phyloP scores from a whole-genome alignment of 495 filamentous ascomycete species.

The Neurospora hispaniola region DNA sequence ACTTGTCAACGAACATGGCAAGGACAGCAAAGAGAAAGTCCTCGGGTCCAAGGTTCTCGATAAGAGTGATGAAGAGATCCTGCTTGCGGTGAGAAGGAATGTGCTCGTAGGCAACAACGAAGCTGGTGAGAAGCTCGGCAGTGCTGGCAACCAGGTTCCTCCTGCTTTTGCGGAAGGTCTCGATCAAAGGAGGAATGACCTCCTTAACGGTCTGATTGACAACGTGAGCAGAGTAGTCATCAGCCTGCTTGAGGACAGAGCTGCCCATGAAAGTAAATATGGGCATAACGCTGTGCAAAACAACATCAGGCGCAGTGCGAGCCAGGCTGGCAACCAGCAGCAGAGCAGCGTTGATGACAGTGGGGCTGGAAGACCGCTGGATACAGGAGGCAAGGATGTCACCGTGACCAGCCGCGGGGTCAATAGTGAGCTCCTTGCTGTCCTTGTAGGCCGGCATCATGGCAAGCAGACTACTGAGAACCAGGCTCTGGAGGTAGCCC shows the following conservation, averaged over 20 bases:
- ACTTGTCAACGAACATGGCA: conserved; percentile 61
- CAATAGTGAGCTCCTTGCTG: conserved; percentile 49
- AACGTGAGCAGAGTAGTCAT: conserved; percentile 91
- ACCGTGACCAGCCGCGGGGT: conserved; percentile 63
- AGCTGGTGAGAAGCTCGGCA: conserved; percentile 80
- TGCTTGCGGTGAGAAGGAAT: conserved; percentile 76
- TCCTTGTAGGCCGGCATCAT: conserved; percentile 68
- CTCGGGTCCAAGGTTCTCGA: conserved; percentile 68
- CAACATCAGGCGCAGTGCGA: conserved; percentile 70
- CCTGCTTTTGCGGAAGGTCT: conserved; percentile 69
- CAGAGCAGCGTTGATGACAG: conserved; percentile 83
- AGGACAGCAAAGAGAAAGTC: conserved; percentile 71
- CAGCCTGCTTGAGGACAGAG: conserved; percentile 76
- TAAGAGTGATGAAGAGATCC: conserved; percentile 67
- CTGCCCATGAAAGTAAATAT: conserved; percentile 97
- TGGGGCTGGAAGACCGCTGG: conserved; percentile 73
- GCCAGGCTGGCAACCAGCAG: conserved; percentile 80
- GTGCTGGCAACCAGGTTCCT: conserved; percentile 66
- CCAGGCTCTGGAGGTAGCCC: conserved; percentile 73
- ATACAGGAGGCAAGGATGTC: conserved; percentile 89
- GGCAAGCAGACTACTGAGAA: conserved; percentile 62
- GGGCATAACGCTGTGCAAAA: conserved; percentile 95
- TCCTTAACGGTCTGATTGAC: conserved; percentile 81
- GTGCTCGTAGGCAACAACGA: conserved; percentile 89
- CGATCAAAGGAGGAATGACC: conserved; percentile 83